Conservation (phyloP, 345 rosid species). For the Ailanthus altissimus region DNA sequence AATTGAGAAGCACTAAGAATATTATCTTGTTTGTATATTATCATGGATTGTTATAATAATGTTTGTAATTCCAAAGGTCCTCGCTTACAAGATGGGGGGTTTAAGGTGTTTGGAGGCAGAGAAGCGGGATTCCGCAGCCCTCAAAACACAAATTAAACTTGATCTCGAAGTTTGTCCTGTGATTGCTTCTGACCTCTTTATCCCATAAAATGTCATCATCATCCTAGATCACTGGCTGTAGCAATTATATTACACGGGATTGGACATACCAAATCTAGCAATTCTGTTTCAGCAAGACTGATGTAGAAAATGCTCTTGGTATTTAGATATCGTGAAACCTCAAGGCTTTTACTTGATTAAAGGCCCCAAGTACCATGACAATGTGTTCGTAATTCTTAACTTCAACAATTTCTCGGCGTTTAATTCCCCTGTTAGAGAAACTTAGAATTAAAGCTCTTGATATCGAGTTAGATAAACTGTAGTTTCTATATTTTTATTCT, state of each 20-base stretch:
- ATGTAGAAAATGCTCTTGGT: background rate
- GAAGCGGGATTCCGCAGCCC: background rate
- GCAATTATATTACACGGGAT: background rate
- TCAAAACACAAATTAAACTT: background rate
- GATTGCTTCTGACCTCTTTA: background rate
- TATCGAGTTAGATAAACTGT: too few species aligned
- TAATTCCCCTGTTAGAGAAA: too few species aligned
- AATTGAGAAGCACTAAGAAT: conserved; percentile 27
- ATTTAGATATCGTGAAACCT: background rate
- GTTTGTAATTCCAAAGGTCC: background rate
- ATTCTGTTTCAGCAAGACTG: background rate
- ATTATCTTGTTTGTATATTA: conserved; percentile 36
- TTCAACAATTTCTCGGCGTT: background rate
- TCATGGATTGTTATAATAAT: conserved; percentile 19
- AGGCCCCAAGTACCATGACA: background rate
- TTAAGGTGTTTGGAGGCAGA: background rate
- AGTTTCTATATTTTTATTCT: too few species aligned
- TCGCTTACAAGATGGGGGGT: background rate
- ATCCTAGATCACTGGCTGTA: background rate
- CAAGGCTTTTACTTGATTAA: background rate
- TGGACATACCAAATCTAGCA: background rate
- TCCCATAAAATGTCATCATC: background rate
- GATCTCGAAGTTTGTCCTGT: background rate
- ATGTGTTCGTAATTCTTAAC: background rate
- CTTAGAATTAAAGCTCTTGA: too few species aligned